Percentiles rank a stretch among this genome's conserved stretches.
phyloP scores from a whole-genome alignment of 352 stramenopile genomes.

The Phytopythium mirpurense region DNA sequence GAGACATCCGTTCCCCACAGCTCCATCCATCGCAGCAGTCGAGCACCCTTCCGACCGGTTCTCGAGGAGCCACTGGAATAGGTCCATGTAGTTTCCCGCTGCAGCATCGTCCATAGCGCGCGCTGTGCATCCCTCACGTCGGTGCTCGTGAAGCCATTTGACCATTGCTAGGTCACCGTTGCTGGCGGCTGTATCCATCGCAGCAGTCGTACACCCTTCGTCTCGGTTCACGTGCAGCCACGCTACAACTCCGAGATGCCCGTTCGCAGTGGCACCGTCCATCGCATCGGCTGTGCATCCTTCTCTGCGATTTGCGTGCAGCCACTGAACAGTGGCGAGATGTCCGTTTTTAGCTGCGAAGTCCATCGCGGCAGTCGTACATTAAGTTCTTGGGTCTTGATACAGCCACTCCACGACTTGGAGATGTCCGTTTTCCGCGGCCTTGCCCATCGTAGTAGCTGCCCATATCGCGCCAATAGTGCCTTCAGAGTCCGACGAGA shows the following conservation, averaged over 20 bases:
- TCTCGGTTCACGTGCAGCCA: constrained; percentile 20
- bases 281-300: constrained; percentile 8
- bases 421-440: constrained; percentile 32
- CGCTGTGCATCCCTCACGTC: constrained; percentile 16
- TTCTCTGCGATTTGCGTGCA: constrained; percentile 12
- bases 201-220: constrained; percentile 18
- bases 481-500: neutral
- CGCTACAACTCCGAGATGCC: constrained; percentile 17
- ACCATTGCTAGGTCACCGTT: constrained; percentile 6
- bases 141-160: constrained; percentile 9
- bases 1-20: neutral
- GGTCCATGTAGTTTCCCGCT: constrained; percentile 15
- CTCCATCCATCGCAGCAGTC: neutral
- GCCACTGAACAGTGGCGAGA: constrained; percentile 19
- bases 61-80: constrained; percentile 21
- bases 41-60: neutral
- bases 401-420: constrained; percentile 7
- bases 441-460: constrained; percentile 23
- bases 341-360: constrained; percentile 15
- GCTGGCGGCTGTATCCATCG: constrained; percentile 21
- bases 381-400: neutral
- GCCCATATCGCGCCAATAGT: neutral
- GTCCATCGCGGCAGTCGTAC: constrained; percentile 16
- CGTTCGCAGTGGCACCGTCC: constrained; percentile 19
- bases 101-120: constrained; percentile 17